phyloP scores from a whole-genome alignment of 805 yeast species.

The Wickerhamiella shivajii region DNA sequence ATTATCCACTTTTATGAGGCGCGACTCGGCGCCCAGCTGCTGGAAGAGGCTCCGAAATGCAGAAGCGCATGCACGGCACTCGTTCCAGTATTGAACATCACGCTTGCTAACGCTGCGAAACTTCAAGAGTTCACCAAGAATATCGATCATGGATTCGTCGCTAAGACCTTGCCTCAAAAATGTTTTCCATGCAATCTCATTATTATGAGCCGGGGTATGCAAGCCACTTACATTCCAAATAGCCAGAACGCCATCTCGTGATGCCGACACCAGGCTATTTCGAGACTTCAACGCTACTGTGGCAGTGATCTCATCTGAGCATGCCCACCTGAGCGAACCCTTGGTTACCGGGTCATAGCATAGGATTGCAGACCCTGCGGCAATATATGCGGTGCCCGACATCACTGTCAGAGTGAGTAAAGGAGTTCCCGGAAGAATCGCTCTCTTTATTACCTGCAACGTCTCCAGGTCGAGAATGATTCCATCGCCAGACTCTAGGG shows the following conservation, averaged over 20 bases:
- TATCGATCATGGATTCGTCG: conserved; percentile 36
- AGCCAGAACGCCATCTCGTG: conserved; percentile 45
- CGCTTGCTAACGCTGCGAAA: conserved; percentile 66
- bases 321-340: conserved; percentile 23
- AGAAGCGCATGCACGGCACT: conserved; percentile 76
- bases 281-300: conserved; percentile 10
- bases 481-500: conserved; percentile 59
- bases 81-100: conserved; percentile 55
- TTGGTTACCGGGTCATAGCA: conserved; percentile 38
- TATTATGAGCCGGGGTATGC: conserved; percentile 2
- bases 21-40: conserved; percentile 49
- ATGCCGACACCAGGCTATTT: conserved; percentile 14
- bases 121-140: conserved; percentile 46
- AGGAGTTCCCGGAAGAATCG: conserved; percentile 19
- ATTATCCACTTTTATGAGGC: conserved; percentile 54
- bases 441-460: conserved; percentile 38
- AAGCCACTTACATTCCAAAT: conserved; percentile 45
- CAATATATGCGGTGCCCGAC: conserved; percentile 47
- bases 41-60: conserved; percentile 47
- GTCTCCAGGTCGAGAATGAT: conserved; percentile 81
- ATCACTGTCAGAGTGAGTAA: conserved; percentile 46
- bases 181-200: conserved; percentile 5
- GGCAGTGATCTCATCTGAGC: conserved; percentile 16
- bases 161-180: neutral
- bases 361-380: conserved; percentile 37